These are phyloP conservation scores for Penicillium manginii DNA, from an alignment of 495 filamentous ascomycete species.

Conservation along the genomic window DNA sequence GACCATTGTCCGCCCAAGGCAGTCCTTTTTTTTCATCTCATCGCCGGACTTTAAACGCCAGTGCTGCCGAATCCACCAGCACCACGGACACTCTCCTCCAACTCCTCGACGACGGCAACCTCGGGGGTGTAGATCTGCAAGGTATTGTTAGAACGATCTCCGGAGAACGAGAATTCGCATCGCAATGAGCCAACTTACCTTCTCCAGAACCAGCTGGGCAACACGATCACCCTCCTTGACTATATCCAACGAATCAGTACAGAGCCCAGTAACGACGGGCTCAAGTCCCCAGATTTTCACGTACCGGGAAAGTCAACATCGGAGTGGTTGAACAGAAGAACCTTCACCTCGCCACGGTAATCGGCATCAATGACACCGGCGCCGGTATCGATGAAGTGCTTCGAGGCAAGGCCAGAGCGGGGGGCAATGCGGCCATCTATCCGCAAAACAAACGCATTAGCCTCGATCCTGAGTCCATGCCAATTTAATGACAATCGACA, in stretches of 20 bases:
- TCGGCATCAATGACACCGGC: slow-evolving; percentile 98
- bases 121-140: slow-evolving; percentile 83
- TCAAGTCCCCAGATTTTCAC: background rate
- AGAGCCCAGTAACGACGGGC: background rate
- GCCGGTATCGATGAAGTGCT: slow-evolving; percentile 92
- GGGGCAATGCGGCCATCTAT: slow-evolving; percentile 90
- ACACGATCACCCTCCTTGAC: slow-evolving; percentile 86
- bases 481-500: too few relatives aligned
- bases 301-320: slow-evolving; percentile 73
- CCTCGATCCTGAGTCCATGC: background rate
- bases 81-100: slow-evolving; percentile 89
- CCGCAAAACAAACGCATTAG: slow-evolving; percentile 7
- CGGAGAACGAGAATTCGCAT: background rate
- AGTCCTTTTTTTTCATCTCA: background rate
- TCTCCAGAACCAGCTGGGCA: slow-evolving; percentile 91
- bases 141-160: slow-evolving; percentile 4
- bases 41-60: slow-evolving; percentile 45
- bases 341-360: slow-evolving; percentile 91
- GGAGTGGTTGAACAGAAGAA: slow-evolving; percentile 90
- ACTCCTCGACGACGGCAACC: slow-evolving; percentile 79
- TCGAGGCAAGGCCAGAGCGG: slow-evolving; percentile 85
- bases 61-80: slow-evolving; percentile 95
- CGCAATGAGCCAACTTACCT: slow-evolving; percentile 43
- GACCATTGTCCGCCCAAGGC: background rate
- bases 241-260: slow-evolving; percentile 17